Evolutionary conservation across 2,329 filamentous ascomycete species (phyloP), one percentile per base, ranked within the genome.

Genomic region (Aspergillus ruber): DNA sequence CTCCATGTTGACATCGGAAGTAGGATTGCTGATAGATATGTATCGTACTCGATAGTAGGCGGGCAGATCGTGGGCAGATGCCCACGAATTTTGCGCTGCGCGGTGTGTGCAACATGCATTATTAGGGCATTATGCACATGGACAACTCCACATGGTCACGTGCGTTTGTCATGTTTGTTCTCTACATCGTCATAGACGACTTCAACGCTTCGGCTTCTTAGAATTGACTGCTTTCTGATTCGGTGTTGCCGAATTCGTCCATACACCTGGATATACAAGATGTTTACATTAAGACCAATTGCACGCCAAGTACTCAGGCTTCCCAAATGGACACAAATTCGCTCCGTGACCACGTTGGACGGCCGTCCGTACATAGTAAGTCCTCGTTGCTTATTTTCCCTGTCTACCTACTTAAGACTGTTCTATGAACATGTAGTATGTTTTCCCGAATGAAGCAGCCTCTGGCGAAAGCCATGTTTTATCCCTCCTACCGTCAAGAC

Each of bases 401-500:
- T 46, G 13, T 17, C 39, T 32, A 49, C 53, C 36, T 53, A 61
- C 43, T 63, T 43, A 29, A 1, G 23, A 12, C 38, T 15, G 8
- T 21, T 36, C 3, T 36, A n/a, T 35, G 6, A n/a, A n/a, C 13
- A 35, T 15, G 17, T 50, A 78, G 75, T 80, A 79, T 56, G 67
- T 77, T 15, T 76, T 78, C 59, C 65, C 70, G 21, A 66, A 73
- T 50, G 65, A 72, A n/a, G 51, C 47, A 54, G 50, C 61, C 67
- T 48, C 60, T 59, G 43, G 60, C 54, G 52, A 66, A 61, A 62
- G 52, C 33, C 70, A 76, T 47, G 62, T 81, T 48, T 72, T 84
- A 18, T 77, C 80, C n/a, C 72, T 82, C 44, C 70, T 84, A 9
- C 70, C 79, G 3, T 77, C 75, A 4, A 63, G 70, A 6, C 80